Evolutionary conservation across 257 asterid genomes (phyloP), one percentile per base, ranked within the genome.

Genomic region (Jacaranda copaia): DNA sequence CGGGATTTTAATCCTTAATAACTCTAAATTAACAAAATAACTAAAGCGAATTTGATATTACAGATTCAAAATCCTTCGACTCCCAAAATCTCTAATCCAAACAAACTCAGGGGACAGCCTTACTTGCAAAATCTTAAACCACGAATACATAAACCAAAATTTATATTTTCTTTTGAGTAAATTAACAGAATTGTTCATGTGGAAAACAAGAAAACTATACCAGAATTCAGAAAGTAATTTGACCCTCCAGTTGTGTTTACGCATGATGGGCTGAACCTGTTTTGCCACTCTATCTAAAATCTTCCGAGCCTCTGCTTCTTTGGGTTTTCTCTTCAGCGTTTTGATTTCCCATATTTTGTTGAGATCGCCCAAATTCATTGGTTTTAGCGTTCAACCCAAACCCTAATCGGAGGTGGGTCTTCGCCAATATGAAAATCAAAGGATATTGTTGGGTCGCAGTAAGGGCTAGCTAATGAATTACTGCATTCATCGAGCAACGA

Each of bases 211-310:
- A 85, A 63, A 40, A 8, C 40, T n/a, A 8, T 87, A 92, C 97
- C 92, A 92, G 80, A 95, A 78, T 82, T 95, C 98, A 32, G 99
- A 95, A 7, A 95, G 91, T 40, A 90, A 7, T 89, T 92, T 95
- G 84, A 95, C 97, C 82, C 94, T 87, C 99, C 99, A 95, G 43
- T 88, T 84, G 82, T 84, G 96, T n/a, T 93, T 95, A 25, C 91
- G 86, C 98, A 95, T 93, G 65, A 95, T 91, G 55, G 99, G 99
- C 69, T 95, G 98, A 81, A 95, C 98, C 83, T 92, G 98, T 57
- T 89, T 87, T 13, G 96, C 97, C 36, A 95, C 64, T 73, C 70
- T 83, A 12, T 95, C 89, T 15, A 95, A 83, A 87, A 93, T 83
- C 80, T 87, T 89, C 65, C 72, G 84, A 10, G 97, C 97, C 67